Conservation (phyloP, 768 basidiomycete species). For the Candolleomyces aberdarensis region DNA sequence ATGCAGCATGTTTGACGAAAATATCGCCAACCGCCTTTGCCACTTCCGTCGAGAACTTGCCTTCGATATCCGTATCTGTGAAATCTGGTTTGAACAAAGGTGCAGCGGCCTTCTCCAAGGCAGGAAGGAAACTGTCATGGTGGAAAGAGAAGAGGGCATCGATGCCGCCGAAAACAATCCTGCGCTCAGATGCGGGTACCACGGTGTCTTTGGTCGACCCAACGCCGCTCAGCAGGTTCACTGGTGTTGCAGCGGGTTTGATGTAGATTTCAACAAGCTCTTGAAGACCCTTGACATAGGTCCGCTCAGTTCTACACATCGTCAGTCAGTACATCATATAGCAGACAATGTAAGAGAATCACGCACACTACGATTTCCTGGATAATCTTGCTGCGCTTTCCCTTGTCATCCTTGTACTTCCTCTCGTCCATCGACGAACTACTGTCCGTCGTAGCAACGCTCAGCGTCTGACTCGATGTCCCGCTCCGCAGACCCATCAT, state of each 20-base stretch:
- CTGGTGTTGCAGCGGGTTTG: slow-evolving; percentile 71
- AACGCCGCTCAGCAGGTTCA: slow-evolving; percentile 67
- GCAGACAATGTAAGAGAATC: not conserved
- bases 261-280: slow-evolving; percentile 96
- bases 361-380: slow-evolving; percentile 90
- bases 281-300: slow-evolving; percentile 91
- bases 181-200: slow-evolving; percentile 82
- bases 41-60: slow-evolving; percentile 67
- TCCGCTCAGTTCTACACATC: slow-evolving; percentile 81
- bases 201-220: slow-evolving; percentile 79
- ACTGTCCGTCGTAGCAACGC: slow-evolving; percentile 75
- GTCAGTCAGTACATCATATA: slow-evolving; percentile 11
- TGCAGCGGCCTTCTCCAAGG: slow-evolving; percentile 74
- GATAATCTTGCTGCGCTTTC: slow-evolving; percentile 78
- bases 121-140: slow-evolving; percentile 87
- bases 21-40: slow-evolving; percentile 83
- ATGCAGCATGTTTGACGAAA: slow-evolving; percentile 92
- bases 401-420: slow-evolving; percentile 89
- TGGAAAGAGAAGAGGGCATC: slow-evolving; percentile 93
- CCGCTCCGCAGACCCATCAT: slow-evolving; percentile 59
- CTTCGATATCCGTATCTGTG: slow-evolving; percentile 61
- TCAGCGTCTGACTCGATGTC: slow-evolving; percentile 60
- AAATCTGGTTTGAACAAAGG: slow-evolving; percentile 55
- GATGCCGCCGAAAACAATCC: slow-evolving; percentile 87
- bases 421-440: slow-evolving; percentile 73